These are phyloP conservation scores for Claviceps maximensis DNA, from an alignment of 2,329 filamentous ascomycete genomes.

Conservation along the genomic window DNA sequence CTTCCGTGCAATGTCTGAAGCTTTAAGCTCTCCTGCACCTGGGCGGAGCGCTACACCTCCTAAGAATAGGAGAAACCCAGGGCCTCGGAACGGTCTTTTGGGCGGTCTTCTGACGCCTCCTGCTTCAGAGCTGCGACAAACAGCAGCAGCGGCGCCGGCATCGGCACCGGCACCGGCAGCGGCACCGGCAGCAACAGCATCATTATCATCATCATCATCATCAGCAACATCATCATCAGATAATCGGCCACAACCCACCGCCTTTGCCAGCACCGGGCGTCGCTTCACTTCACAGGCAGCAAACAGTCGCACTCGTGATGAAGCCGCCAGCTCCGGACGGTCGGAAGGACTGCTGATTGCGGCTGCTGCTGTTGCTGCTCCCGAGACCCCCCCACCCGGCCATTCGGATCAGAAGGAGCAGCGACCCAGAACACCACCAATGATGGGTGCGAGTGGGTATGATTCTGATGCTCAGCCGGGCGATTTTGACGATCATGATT, in stretches of 20 bases:
- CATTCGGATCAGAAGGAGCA: conserved; percentile 23
- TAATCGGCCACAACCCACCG: conserved; percentile 38
- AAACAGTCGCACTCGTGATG: conserved; percentile 13
- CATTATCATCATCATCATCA: too few relatives aligned
- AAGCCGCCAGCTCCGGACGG: conserved; percentile 21
- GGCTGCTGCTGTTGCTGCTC: conserved; percentile 5
- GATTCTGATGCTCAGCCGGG: conserved; percentile 48
- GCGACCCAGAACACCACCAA: conserved; percentile 44
- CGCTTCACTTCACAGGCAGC: conserved; percentile 36
- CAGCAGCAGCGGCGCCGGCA: too few relatives aligned
- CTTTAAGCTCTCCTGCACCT: conserved; percentile 29
- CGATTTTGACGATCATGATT: conserved; percentile 46
- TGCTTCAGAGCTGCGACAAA: conserved; percentile 55
- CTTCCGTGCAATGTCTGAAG: conserved; percentile 34
- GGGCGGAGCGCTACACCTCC: conserved; percentile 43
- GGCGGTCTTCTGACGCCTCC: conserved; percentile 85
- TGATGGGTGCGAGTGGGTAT: conserved; percentile 45
- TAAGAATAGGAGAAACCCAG: conserved; percentile 38
- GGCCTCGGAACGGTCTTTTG: conserved; percentile 47
- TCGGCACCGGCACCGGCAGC: too few relatives aligned
- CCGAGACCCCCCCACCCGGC: conserved; percentile 28
- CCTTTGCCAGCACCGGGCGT: conserved; percentile 47
- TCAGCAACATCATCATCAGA: too few relatives aligned
- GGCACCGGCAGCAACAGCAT: too few relatives aligned
- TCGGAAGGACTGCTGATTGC: conserved; percentile 26